Evolutionary conservation across 345 rosid genomes (phyloP).

Genomic region (Eucalyptus sp.): DNA sequence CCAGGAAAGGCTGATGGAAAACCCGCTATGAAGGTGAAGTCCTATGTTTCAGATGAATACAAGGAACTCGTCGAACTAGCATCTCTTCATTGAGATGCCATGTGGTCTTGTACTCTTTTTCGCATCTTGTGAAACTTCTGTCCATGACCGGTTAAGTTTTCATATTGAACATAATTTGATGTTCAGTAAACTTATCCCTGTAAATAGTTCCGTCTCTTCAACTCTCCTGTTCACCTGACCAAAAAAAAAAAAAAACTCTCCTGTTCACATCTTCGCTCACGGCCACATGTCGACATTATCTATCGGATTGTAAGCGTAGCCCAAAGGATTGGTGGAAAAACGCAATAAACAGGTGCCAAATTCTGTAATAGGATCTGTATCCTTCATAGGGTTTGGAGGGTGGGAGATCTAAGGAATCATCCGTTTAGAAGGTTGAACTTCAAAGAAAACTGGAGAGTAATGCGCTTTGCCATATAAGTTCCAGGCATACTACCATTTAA

Average conservation of each 20-base stretch:
- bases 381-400: neutral
- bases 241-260: too few species aligned
- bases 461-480: neutral
- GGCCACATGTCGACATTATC: neutral
- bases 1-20: slow-evolving; percentile 25
- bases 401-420: neutral
- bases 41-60: slow-evolving; percentile 62
- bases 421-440: neutral
- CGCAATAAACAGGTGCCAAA: neutral
- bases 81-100: slow-evolving; percentile 27
- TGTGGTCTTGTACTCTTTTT: neutral
- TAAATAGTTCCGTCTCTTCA: neutral
- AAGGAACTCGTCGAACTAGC: slow-evolving; percentile 47
- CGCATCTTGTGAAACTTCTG: neutral
- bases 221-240: neutral
- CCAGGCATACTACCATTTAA: neutral
- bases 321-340: neutral
- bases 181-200: neutral
- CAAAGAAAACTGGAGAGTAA: neutral
- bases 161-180: neutral
- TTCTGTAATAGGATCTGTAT: neutral
- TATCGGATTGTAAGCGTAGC: neutral
- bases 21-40: slow-evolving; percentile 52
- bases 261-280: neutral
- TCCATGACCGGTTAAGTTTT: neutral